Percentiles rank a stretch among this genome's conserved stretches.
These are phyloP conservation scores for Agaricales sp. DNA, from an alignment of 1,284 basidiomycete genomes.

Conservation along the genomic window DNA sequence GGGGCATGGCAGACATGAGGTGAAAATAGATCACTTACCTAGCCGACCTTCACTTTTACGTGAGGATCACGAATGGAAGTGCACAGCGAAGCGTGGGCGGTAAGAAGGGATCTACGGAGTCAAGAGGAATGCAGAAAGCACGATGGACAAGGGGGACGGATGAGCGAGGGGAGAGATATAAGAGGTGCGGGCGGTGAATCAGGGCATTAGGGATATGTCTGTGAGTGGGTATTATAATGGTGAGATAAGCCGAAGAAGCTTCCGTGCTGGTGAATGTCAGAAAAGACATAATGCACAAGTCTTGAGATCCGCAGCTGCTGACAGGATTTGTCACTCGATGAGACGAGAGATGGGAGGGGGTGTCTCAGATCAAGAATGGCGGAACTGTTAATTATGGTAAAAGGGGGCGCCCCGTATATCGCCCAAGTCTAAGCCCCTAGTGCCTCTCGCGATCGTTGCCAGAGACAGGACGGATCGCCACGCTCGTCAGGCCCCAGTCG, in stretches of 20 bases:
- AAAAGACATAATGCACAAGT: too few species aligned
- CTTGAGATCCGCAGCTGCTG: background rate
- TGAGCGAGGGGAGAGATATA: background rate
- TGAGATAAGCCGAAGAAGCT: background rate
- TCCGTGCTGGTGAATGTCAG: background rate
- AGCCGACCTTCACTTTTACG: conserved; percentile 1
- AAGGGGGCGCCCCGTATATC: too few species aligned
- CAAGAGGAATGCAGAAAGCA: background rate
- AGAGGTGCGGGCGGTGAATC: background rate
- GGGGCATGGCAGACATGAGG: conserved; percentile 3
- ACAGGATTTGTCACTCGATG: background rate
- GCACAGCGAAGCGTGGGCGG: background rate
- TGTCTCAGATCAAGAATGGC: background rate
- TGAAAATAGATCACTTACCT: background rate
- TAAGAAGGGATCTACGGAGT: background rate
- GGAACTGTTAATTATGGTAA: background rate
- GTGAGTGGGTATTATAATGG: background rate
- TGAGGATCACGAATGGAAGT: background rate
- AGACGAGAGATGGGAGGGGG: background rate
- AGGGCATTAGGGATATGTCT: background rate
- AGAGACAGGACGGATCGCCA: background rate
- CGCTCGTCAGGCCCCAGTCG: background rate
- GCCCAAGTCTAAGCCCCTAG: background rate
- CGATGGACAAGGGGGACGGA: background rate
- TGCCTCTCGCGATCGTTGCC: background rate